These are phyloP conservation scores for Colletotrichum eleusines DNA, from an alignment of 2,329 filamentous ascomycete genomes.

Conservation along the genomic window DNA sequence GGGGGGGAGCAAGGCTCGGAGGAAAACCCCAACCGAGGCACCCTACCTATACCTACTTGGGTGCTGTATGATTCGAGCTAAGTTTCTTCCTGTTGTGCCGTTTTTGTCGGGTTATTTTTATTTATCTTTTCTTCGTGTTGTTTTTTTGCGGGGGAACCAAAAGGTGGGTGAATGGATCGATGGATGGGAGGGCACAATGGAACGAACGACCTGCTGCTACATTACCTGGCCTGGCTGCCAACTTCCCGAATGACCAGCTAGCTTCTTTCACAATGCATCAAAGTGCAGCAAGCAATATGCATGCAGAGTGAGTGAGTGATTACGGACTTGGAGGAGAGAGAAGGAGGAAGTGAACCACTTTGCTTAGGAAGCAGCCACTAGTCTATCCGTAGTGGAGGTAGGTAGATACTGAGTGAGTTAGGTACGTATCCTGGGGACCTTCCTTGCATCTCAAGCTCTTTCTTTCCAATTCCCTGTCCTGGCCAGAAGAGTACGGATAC, in stretches of 20 bases:
- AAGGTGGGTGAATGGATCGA: not conserved
- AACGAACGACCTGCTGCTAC: not conserved
- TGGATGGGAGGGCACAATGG: not conserved
- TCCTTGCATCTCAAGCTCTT: conserved; percentile 11
- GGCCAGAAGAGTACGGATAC: conserved; percentile 8
- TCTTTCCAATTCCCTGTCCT: not conserved
- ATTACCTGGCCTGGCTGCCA: too few relatives aligned
- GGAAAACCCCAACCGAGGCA: conserved; percentile 26
- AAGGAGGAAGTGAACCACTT: not conserved
- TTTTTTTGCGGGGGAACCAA: not conserved
- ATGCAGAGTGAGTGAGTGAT: not conserved
- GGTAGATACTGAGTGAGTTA: not conserved
- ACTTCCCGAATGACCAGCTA: not conserved
- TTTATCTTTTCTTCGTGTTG: not conserved
- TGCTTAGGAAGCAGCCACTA: too few relatives aligned
- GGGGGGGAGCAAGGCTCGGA: not conserved
- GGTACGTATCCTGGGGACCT: conserved; percentile 14
- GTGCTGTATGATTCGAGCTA: conserved; percentile 24
- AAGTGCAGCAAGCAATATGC: conserved; percentile 6
- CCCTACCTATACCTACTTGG: too few relatives aligned
- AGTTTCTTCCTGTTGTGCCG: not conserved
- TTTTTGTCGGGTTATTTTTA: not conserved
- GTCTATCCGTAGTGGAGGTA: too few relatives aligned
- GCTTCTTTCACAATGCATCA: not conserved
- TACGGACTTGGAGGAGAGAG: not conserved